A percentile compares a stretch with the other conserved stretches of the same genome.
Conservation (phyloP, 495 filamentous ascomycete species). For the Astrothelium macrocarpum region DNA sequence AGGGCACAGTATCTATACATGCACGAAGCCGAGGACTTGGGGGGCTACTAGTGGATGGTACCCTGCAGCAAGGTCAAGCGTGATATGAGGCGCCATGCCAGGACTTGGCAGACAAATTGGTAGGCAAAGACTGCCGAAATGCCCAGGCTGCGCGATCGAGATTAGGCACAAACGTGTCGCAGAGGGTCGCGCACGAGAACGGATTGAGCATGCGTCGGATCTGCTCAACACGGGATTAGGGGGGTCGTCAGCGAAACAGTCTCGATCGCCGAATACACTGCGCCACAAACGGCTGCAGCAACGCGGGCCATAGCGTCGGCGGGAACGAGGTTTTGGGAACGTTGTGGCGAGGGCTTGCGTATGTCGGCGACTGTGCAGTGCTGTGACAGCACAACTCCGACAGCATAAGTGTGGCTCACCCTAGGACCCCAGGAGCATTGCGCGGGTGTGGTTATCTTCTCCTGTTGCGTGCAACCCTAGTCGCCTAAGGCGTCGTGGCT, state of each 20-base stretch:
- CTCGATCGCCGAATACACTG: constrained; percentile 3
- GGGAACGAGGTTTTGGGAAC: background rate
- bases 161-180: constrained; percentile 1
- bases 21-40: background rate
- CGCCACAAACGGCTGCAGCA: constrained; percentile 6
- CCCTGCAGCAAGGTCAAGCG: constrained; percentile 5
- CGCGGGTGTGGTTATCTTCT: background rate
- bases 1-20: constrained; percentile 7
- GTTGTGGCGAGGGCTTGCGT: constrained; percentile 4
- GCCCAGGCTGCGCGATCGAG: background rate
- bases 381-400: background rate
- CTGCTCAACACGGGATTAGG: background rate
- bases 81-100: background rate
- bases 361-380: background rate
- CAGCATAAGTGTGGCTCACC: background rate
- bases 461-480: background rate
- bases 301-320: background rate
- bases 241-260: background rate
- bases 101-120: constrained; percentile 2
- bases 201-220: background rate
- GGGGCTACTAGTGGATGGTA: constrained; percentile 2
- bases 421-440: background rate
- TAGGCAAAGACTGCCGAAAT: background rate
- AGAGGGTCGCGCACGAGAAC: constrained; percentile 3
- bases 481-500: background rate